Evolutionary conservation across 75 land plant species (phyloP).

Genomic region (Pinus tabuliformis): DNA sequence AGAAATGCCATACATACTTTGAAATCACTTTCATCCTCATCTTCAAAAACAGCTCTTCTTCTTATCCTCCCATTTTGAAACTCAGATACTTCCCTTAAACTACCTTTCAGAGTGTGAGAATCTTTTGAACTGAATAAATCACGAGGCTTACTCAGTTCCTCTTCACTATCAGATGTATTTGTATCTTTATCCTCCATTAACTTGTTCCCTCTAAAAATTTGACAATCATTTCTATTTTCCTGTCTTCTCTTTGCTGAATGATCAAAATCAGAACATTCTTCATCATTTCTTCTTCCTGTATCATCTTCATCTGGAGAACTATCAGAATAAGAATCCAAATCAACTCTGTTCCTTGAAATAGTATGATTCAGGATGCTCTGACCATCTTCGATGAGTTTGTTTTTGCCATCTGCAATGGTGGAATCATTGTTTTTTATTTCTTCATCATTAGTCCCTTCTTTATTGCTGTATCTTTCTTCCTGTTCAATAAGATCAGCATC

Average conservation of each 20-base stretch:
- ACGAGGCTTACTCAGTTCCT: background rate
- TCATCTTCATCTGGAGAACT: conserved; percentile 7
- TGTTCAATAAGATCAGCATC: conserved; percentile 6
- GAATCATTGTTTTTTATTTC: background rate
- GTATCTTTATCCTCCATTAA: background rate
- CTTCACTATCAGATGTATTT: conserved; percentile 5
- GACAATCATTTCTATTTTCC: background rate
- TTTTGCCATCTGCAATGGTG: background rate
- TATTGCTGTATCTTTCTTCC: conserved; percentile 1
- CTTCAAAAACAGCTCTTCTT: conserved; percentile 68
- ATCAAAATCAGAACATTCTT: background rate
- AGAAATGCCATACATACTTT: conserved; percentile 19
- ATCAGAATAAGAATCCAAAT: background rate
- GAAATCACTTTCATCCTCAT: conserved; percentile 14
- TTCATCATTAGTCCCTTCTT: conserved; percentile 19
- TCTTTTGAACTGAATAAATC: background rate
- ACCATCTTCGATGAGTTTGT: background rate
- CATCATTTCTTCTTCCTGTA: background rate
- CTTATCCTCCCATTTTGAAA: conserved; percentile 68
- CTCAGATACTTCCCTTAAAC: conserved; percentile 49
- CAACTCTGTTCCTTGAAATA: background rate
- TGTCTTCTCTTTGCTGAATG: background rate
- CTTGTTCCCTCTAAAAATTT: background rate
- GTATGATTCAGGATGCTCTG: background rate
- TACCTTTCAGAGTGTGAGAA: background rate